Percentiles rank a stretch among this genome's conserved stretches.
Evolutionary conservation across 2,329 filamentous ascomycete genomes (phyloP).

Genomic region (Fusarium sororula): DNA sequence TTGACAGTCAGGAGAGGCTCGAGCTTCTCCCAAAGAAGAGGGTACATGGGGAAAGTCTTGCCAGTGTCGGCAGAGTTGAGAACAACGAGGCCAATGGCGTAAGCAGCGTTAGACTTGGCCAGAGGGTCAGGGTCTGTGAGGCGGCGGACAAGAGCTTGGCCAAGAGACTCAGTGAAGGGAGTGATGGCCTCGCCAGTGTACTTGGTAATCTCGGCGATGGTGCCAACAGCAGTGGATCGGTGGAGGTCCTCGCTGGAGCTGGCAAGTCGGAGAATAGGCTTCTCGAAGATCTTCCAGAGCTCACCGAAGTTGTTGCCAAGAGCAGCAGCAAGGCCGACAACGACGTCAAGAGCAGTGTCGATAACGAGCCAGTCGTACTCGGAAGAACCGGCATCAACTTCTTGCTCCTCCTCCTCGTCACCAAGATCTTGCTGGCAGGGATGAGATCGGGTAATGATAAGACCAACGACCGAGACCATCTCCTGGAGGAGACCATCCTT

Average conservation of each 20-base stretch:
- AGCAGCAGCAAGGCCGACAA: slow-evolving; percentile 83
- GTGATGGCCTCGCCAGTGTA: slow-evolving; percentile 86
- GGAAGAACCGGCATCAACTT: slow-evolving; percentile 79
- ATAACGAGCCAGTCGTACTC: slow-evolving; percentile 98
- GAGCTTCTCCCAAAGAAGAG: slow-evolving; percentile 82
- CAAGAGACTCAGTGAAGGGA: slow-evolving; percentile 78
- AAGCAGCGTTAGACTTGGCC: slow-evolving; percentile 94
- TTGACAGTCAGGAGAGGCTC: slow-evolving; percentile 83
- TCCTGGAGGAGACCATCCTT: slow-evolving; percentile 75
- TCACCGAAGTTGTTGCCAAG: slow-evolving; percentile 84
- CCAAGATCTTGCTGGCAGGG: slow-evolving; percentile 92
- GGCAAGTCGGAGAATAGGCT: slow-evolving; percentile 87
- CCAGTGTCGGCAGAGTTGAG: slow-evolving; percentile 77
- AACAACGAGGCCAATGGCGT: slow-evolving; percentile 86
- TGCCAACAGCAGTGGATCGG: slow-evolving; percentile 88
- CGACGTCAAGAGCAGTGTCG: slow-evolving; percentile 91
- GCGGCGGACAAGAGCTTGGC: slow-evolving; percentile 85
- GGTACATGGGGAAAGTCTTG: slow-evolving; percentile 79
- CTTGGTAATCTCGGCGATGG: slow-evolving; percentile 88
- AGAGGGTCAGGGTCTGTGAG: slow-evolving; percentile 89
- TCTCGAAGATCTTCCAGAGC: slow-evolving; percentile 96
- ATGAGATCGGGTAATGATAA: slow-evolving; percentile 89
- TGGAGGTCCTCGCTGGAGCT: slow-evolving; percentile 87
- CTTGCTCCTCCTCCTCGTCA: slow-evolving; percentile 79
- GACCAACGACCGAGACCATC: slow-evolving; percentile 76